Evolutionary conservation across 2,329 filamentous ascomycete genomes (phyloP).

Genomic region (Neofusicoccum sp.): DNA sequence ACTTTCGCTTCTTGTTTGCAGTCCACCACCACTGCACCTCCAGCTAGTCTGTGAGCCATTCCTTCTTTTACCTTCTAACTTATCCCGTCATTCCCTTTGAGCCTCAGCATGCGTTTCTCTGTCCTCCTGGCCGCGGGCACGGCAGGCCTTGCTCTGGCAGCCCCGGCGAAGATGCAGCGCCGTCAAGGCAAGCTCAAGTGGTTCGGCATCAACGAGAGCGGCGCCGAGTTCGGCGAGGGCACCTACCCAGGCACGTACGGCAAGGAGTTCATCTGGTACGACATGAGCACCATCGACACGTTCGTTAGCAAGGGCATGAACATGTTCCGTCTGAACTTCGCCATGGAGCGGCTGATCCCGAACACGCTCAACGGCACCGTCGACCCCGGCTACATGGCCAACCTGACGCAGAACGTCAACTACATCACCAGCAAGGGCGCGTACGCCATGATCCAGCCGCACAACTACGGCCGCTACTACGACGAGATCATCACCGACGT

Average conservation of each 20-base stretch:
- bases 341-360: conserved; percentile 60
- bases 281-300: conserved; percentile 47
- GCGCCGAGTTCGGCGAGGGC: conserved; percentile 63
- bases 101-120: conserved; percentile 24
- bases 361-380: conserved; percentile 46
- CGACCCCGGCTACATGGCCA: conserved; percentile 44
- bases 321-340: conserved; percentile 55
- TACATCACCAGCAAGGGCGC: conserved; percentile 49
- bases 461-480: conserved; percentile 53
- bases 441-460: conserved; percentile 50
- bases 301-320: conserved; percentile 56
- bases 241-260: conserved; percentile 58
- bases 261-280: conserved; percentile 64
- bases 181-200: conserved; percentile 22
- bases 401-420: conserved; percentile 43
- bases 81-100: neutral
- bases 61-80: neutral
- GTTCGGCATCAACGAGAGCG: conserved; percentile 55
- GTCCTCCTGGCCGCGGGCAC: conserved; percentile 22
- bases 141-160: conserved; percentile 22
- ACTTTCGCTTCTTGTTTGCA: neutral
- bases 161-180: conserved; percentile 15
- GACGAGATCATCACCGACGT: conserved; percentile 45
- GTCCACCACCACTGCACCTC: neutral
- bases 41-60: neutral